Evolutionary conservation across 768 basidiomycete genomes (phyloP), one percentile per base, ranked within the genome.

Genomic region (Lentinus tigrinus): DNA sequence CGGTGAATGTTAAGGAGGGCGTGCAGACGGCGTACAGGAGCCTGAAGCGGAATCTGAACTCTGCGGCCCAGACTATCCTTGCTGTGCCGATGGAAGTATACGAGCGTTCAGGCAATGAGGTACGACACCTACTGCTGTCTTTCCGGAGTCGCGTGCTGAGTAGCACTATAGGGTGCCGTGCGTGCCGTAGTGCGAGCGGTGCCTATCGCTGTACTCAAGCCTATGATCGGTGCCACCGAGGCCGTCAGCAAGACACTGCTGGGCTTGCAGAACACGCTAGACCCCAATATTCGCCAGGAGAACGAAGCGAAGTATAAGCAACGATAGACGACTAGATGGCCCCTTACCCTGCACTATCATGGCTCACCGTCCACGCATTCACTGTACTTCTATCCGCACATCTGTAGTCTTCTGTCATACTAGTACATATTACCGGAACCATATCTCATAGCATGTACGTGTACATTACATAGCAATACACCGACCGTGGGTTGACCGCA

Each of bases 81-180:
- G 96, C 97, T 0, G 93, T 99, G 1, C 97, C 97, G 1, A 98
- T 98, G 96, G 97, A 98, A 72, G 94, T 98, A 11, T 96, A 98
- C 65, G 97, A 99, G 73, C 81, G 91, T 58, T 91, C 94, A 10
- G 93, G 93, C 8, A 89, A 88, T 56, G 92, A 97, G 82, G 95
- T 90, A 64, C 66, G 82, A 13, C 10, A 75, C 48, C 37, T 14
- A 39, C 23, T 36, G 24, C 21, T 42, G 17, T 7, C 46, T 37
- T 39, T 34, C n/a, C 40, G 21, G 27, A 17, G 62, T 49, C 59
- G 47, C 56, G 27, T 24, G 27, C 38, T 63, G 39, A 57, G 44
- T 10, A 19, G 42, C 17, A 16, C 27, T 27, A 57, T 44, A 98
- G 95, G 95, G 95, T 3, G 85, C 95, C 51, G 89, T 95, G 21